phyloP scores from a whole-genome alignment of 768 basidiomycete genomes.

The Amanita exitialis region DNA sequence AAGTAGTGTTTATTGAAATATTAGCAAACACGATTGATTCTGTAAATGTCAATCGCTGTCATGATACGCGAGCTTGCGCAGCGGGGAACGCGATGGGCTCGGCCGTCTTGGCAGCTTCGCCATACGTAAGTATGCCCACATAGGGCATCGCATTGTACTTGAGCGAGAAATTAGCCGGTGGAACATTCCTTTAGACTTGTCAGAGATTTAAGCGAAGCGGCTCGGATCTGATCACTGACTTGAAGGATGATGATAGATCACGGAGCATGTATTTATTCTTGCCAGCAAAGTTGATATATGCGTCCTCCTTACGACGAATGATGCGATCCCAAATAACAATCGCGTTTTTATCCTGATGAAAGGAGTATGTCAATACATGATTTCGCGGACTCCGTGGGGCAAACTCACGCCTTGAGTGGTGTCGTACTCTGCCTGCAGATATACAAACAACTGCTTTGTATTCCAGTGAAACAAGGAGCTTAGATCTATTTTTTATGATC shows the following conservation, averaged over 20 bases:
- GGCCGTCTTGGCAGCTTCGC: slow-evolving; percentile 47
- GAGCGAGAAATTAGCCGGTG: slow-evolving; percentile 59
- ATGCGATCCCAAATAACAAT: slow-evolving; percentile 93
- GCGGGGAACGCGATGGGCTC: slow-evolving; percentile 30
- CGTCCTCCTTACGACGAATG: slow-evolving; percentile 70
- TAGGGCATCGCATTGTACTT: slow-evolving; percentile 91
- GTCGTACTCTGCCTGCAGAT: slow-evolving; percentile 77
- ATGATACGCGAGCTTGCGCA: slow-evolving; percentile 29
- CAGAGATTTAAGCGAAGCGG: slow-evolving; percentile 1
- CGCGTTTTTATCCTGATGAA: slow-evolving; percentile 49
- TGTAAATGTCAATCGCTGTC: slow-evolving; percentile 3
- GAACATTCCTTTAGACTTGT: slow-evolving; percentile 38
- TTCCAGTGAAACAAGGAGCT: slow-evolving; percentile 88
- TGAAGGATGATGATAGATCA: slow-evolving; percentile 65
- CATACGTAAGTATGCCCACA: slow-evolving; percentile 71
- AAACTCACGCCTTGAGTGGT: slow-evolving; percentile 59
- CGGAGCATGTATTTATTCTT: slow-evolving; percentile 83
- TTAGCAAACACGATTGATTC: not conserved
- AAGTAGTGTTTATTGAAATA: not conserved
- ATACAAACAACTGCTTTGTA: slow-evolving; percentile 90
- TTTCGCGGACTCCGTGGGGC: not conserved
- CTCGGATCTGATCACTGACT: slow-evolving; percentile 35
- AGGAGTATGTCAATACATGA: not conserved
- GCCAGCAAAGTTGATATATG: slow-evolving; percentile 49
- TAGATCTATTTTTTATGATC: slow-evolving; percentile 41